A percentile compares a stretch with the other conserved stretches of the same genome.
phyloP scores from a whole-genome alignment of 179 eudicot genomes.

The Beta corolliflora region DNA sequence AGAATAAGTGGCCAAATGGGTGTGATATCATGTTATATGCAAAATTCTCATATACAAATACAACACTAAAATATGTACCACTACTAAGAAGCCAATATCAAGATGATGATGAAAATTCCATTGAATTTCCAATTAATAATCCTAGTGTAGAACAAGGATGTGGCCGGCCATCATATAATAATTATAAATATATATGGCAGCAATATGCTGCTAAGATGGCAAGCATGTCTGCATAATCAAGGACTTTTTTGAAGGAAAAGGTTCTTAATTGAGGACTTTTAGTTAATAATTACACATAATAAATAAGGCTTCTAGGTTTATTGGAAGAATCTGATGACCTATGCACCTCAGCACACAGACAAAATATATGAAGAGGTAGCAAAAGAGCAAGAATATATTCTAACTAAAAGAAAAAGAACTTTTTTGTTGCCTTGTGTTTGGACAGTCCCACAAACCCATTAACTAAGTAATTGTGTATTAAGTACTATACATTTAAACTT shows the following conservation, averaged over 20 bases:
- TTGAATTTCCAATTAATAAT: background rate
- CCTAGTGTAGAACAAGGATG: background rate
- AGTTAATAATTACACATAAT: background rate
- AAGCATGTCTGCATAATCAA: background rate
- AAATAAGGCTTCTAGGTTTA: background rate
- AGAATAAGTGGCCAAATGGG: no score
- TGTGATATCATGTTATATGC: background rate
- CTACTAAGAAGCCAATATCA: background rate
- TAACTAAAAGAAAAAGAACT: background rate
- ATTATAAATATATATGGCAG: background rate
- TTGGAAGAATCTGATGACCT: background rate
- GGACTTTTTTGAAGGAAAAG: background rate
- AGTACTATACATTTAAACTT: background rate
- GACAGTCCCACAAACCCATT: background rate
- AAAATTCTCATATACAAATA: background rate
- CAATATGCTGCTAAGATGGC: constrained; percentile 14
- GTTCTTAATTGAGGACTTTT: background rate
- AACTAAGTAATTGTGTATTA: background rate
- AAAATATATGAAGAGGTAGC: background rate
- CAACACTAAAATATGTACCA: background rate
- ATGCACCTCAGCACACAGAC: constrained; percentile 5
- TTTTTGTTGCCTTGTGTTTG: background rate
- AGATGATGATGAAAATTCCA: background rate
- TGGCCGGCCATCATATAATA: background rate
- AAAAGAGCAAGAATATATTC: constrained; percentile 16